A percentile compares a stretch with the other conserved stretches of the same genome.
phyloP scores from a whole-genome alignment of 1,139 yeast species.

The Lodderomyces pseudojiufengensis region DNA sequence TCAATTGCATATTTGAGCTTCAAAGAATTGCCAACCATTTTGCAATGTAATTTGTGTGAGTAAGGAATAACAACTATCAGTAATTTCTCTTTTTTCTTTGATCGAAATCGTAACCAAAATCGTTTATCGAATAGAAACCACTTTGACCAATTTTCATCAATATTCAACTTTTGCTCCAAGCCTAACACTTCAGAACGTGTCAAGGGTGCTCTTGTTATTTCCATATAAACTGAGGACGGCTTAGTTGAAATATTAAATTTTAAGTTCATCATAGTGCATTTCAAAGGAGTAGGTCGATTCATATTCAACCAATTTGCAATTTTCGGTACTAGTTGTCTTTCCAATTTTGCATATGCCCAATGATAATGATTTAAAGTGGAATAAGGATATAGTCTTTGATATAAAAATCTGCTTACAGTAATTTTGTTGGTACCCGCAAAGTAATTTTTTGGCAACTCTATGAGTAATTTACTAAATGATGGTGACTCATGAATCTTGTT shows the following conservation, averaged over 20 bases:
- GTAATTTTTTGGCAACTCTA: slow-evolving; percentile 9
- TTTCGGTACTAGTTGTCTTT: slow-evolving; percentile 29
- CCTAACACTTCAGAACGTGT: slow-evolving; percentile 16
- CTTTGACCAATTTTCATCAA: slow-evolving; percentile 16
- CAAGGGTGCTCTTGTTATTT: slow-evolving; percentile 25
- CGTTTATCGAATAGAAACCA: slow-evolving; percentile 39
- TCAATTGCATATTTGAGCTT: not conserved
- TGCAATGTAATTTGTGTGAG: slow-evolving; percentile 15
- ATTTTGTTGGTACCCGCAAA: slow-evolving; percentile 9
- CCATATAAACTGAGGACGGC: slow-evolving; percentile 7
- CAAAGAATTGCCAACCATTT: slow-evolving; percentile 5
- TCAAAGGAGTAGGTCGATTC: slow-evolving; percentile 4
- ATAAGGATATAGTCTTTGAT: slow-evolving; percentile 26
- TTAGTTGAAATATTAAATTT: slow-evolving; percentile 16
- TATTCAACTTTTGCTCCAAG: slow-evolving; percentile 1
- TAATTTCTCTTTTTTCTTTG: slow-evolving; percentile 3
- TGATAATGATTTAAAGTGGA: slow-evolving; percentile 43
- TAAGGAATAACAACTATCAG: slow-evolving; percentile 20
- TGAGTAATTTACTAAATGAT: slow-evolving; percentile 9
- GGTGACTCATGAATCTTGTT: slow-evolving; percentile 7
- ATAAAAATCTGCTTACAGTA: slow-evolving; percentile 34
- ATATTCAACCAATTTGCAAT: slow-evolving; percentile 12
- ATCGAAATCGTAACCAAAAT: slow-evolving; percentile 28
- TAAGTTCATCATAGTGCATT: slow-evolving; percentile 22
- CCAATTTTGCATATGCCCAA: slow-evolving; percentile 45